Base-by-base conservation (phyloP, 805 yeast genomes). In the Metschnikowia santaceciliae region DNA sequence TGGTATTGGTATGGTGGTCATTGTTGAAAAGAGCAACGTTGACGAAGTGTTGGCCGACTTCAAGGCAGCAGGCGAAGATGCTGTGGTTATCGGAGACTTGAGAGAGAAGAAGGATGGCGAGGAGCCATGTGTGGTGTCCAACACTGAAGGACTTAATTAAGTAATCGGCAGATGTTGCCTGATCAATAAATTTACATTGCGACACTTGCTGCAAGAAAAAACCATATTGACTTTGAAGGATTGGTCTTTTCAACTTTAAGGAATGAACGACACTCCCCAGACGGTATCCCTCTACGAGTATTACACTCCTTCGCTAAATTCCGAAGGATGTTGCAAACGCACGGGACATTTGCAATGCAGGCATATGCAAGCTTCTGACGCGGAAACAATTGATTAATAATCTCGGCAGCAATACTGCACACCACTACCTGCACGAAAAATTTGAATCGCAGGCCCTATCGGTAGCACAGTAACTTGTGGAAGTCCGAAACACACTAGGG, bases 1-100 rank as follows among this genome's bases (percentile, higher is more conserved):
- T 78, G 99, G 99, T 74, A 79, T 94, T 61, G 99, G 99, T 62
- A 92, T 92, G 98, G 90, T 90, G 38, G 81, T 87, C 36, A 86
- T 92, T 61, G 97, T 89, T 30, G 84, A 81, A 67, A 69, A 74
- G 46, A 84, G 78, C 55, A 81, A 88, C 47, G 96, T 81, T 20
- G 80, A 74, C 1, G 72, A 73, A 56, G 84, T 83, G 19, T 72
- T 74, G 41, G 64, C 70, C 46, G 70, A 80, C 54, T 76, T 92
- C 52, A 70, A 75, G 58, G 73, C 74, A 48, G 84, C 82, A 38
- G 88, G 90, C 40, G 97, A 94, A 74, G 79, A 74, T 5, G 94
- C 90, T 3, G 84, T 81, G 33, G 65, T 69, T 26, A 74, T 74
- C 50, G 78, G 78, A 46, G 55, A 64, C 39, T 70, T 74, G 60